Evolutionary conservation across 768 basidiomycete species (phyloP), one percentile per base, ranked within the genome.

Genomic region (Boletus rubropictus): DNA sequence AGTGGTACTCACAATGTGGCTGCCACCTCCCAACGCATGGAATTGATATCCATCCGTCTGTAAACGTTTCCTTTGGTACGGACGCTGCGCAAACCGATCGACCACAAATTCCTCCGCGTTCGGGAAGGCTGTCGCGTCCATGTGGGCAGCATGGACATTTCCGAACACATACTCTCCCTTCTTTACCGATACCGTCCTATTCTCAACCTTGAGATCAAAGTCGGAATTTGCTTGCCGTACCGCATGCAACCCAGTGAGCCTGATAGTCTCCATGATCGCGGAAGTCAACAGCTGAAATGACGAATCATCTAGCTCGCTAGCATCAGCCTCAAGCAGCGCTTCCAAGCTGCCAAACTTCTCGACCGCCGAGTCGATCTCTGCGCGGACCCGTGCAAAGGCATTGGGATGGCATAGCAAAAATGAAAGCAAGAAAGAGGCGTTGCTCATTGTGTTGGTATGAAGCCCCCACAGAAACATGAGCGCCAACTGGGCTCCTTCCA

Each of bases 361-460:
- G 6, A 62, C 42, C 1, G 52, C 57, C 6, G 14, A 18, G 32
- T 80, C 78, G 11, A 80, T 61, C 48, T 81, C 76, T 4, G 64
- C 60, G 2, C 73, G 72, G 5, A 79, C 67, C 42, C 69, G 72
- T 24, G 68, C 65, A 61, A 78, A 64, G 1, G 65, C 70, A n/a
- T 63, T 58, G 0, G 73, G 73, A 45, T 74, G 60, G 39, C 70
- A 67, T 28, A 79, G 64, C 21, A 80, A 63, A 29, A 49, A 59
- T 1, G 54, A 49, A 3, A 63, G 29, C 20, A 50, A 39, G 15
- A 61, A 59, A 31, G 57, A 52, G 0, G 52, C 22, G 40, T 52
- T 61, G 46, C 43, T 55, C 24, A 64, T 3, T 0, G 42, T 54
- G 6, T 64, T 63, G 44, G 43, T 59, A 22, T 62, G 62, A 2